A percentile compares a stretch with the other conserved stretches of the same genome.
Evolutionary conservation across 1,284 basidiomycete genomes (phyloP).

Genomic region (Ceratobasidium papillatum): DNA sequence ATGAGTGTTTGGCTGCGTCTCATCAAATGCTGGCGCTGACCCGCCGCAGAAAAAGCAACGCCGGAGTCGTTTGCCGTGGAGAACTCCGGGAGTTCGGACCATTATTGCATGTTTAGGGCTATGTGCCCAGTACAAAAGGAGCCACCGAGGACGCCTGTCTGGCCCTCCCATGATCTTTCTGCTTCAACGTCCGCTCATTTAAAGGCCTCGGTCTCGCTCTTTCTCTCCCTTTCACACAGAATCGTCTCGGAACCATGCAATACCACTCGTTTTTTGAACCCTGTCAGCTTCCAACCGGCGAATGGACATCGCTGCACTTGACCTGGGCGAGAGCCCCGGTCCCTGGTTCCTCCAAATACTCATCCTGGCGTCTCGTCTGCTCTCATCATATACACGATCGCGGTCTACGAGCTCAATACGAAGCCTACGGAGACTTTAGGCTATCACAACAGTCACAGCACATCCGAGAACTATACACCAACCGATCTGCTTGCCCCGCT

Average conservation of each 20-base stretch:
- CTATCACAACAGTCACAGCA: constrained; percentile 27
- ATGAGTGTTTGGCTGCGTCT: not conserved
- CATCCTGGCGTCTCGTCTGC: constrained; percentile 34
- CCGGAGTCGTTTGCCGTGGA: constrained; percentile 38
- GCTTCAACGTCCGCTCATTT: constrained; percentile 31
- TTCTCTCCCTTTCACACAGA: constrained; percentile 18
- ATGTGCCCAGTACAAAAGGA: constrained; percentile 35
- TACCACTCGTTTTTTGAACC: constrained; percentile 39
- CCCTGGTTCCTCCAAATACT: constrained; percentile 7
- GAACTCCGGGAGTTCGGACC: constrained; percentile 28
- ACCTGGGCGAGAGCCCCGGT: constrained; percentile 31
- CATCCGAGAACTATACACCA: constrained; percentile 21
- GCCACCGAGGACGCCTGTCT: constrained; percentile 12
- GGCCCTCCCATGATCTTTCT: constrained; percentile 18
- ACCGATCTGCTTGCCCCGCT: constrained; percentile 10
- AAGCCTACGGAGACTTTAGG: constrained; percentile 34
- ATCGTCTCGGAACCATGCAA: constrained; percentile 33
- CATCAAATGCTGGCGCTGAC: constrained; percentile 15
- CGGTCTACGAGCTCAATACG: constrained; percentile 34
- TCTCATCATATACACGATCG: constrained; percentile 38
- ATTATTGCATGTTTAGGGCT: constrained; percentile 38
- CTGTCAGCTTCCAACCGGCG: constrained; percentile 35
- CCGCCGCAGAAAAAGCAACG: constrained; percentile 34
- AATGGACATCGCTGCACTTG: constrained; percentile 30
- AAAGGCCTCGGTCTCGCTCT: constrained; percentile 26